A percentile compares a stretch with the other conserved stretches of the same genome.
These are phyloP conservation scores for Kalanchoe fedtschenkoi DNA, from an alignment of 164 flowering plant genomes.

Conservation along the genomic window DNA sequence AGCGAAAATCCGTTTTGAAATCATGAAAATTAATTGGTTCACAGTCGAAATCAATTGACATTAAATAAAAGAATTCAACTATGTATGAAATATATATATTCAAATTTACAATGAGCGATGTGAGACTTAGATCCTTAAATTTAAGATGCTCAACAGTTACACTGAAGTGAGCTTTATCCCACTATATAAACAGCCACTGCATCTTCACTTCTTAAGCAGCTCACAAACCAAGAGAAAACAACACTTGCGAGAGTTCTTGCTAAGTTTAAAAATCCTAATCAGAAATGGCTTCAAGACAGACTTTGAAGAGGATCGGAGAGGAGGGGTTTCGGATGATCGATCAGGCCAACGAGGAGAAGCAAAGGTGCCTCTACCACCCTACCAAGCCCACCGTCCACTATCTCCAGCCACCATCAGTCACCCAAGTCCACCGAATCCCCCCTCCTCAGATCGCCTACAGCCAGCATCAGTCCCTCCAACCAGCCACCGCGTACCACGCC, in stretches of 20 bases:
- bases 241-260: background rate
- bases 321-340: constrained; percentile 4
- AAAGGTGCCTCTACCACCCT: background rate
- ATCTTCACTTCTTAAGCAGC: constrained; percentile 1
- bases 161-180: background rate
- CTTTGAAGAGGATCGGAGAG: background rate
- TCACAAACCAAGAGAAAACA: background rate
- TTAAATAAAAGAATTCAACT: too few species aligned
- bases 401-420: background rate
- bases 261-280: background rate
- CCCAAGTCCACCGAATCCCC: background rate
- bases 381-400: background rate
- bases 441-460: background rate
- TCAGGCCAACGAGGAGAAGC: background rate
- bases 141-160: too few species aligned
- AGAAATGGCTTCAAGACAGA: background rate
- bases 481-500: background rate
- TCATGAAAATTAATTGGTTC: too few species aligned
- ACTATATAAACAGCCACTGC: background rate
- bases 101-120: too few species aligned
- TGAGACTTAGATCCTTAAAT: too few species aligned
- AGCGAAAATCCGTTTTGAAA: too few species aligned
- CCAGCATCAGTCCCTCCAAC: background rate
- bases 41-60: too few species aligned
- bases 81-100: too few species aligned